Conservation (phyloP, 768 basidiomycete species). For the Auricularia heimuer region DNA sequence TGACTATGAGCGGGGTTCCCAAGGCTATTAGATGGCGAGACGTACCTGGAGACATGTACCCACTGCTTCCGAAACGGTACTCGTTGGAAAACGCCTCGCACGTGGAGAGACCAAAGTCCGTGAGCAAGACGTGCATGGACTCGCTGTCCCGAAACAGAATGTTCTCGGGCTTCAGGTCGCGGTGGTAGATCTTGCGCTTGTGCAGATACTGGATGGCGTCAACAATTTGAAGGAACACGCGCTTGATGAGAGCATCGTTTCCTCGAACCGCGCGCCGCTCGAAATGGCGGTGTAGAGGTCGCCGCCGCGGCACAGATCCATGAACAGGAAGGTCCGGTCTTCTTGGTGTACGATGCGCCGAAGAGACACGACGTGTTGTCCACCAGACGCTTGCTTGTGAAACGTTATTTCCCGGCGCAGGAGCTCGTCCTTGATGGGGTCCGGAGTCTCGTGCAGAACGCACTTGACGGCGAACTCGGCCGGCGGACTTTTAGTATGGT, state of each 20-base stretch:
- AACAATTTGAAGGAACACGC: slow-evolving; percentile 35
- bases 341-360: slow-evolving; percentile 30
- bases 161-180: slow-evolving; percentile 38
- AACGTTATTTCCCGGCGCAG: slow-evolving; percentile 34
- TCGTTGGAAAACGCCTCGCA: not conserved
- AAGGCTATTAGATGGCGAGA: not conserved
- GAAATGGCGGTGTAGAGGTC: slow-evolving; percentile 38
- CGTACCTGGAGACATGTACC: not conserved
- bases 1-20: not conserved
- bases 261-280: slow-evolving; percentile 18
- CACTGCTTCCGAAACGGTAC: not conserved
- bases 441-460: slow-evolving; percentile 27
- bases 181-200: slow-evolving; percentile 33
- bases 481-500: slow-evolving; percentile 16
- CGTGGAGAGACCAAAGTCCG: slow-evolving; percentile 31
- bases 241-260: slow-evolving; percentile 30
- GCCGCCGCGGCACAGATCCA: slow-evolving; percentile 34
- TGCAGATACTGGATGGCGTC: slow-evolving; percentile 36
- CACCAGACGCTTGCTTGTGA: slow-evolving; percentile 29
- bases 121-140: slow-evolving; percentile 27
- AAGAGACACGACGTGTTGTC: slow-evolving; percentile 32
- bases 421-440: slow-evolving; percentile 12
- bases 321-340: slow-evolving; percentile 29
- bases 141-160: slow-evolving; percentile 11
- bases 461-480: slow-evolving; percentile 35